A percentile compares a stretch with the other conserved stretches of the same genome.
Conservation (phyloP, 2,329 filamentous ascomycete genomes). For the Neopestalotiopsis sp. region DNA sequence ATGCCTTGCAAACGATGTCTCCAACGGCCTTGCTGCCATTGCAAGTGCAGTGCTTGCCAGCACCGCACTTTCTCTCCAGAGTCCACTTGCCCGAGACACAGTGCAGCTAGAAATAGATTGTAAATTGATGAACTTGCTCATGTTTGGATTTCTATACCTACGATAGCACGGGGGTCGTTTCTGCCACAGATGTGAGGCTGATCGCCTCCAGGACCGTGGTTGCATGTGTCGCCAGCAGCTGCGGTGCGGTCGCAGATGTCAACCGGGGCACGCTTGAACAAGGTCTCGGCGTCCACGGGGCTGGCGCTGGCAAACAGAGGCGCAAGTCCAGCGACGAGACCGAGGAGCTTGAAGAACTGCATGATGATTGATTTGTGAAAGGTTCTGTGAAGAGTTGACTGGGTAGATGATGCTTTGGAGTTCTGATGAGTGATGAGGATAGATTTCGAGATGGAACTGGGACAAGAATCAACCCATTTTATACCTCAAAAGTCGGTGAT, state of each 20-base stretch:
- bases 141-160: neutral
- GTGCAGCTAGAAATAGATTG: neutral
- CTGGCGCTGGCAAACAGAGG: neutral
- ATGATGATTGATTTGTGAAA: neutral
- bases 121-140: neutral
- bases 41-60: neutral
- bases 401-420: neutral
- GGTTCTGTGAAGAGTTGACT: neutral
- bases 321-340: neutral
- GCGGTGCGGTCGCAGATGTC: slow-evolving; percentile 8
- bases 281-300: neutral
- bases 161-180: slow-evolving; percentile 2
- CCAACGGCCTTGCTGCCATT: neutral
- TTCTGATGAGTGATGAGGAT: neutral
- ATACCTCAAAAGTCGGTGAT: neutral
- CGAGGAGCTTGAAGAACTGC: neutral
- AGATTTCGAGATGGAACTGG: neutral
- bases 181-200: slow-evolving; percentile 6
- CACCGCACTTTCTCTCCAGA: neutral
- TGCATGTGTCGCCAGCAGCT: slow-evolving; percentile 1
- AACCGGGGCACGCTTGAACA: neutral
- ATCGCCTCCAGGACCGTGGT: neutral
- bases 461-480: neutral
- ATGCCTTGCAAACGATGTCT: neutral
- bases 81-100: neutral